phyloP scores from a whole-genome alignment of 1,284 basidiomycete genomes.

The Ganoderma boninense region DNA sequence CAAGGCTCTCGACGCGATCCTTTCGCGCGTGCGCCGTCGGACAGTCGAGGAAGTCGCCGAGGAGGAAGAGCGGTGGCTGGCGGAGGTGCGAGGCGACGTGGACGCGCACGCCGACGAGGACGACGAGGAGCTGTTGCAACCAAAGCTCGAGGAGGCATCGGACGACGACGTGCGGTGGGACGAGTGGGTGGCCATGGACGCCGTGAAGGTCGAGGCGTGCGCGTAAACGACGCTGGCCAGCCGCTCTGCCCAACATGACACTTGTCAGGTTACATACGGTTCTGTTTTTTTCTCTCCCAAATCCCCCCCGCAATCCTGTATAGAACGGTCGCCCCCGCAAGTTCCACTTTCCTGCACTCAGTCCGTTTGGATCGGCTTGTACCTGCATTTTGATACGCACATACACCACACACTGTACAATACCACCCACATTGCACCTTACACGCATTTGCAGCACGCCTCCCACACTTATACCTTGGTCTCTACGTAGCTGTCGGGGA shows the following conservation, averaged over 20 bases:
- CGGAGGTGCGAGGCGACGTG: slow-evolving; percentile 19
- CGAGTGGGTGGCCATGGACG: slow-evolving; percentile 39
- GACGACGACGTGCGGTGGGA: slow-evolving; percentile 41
- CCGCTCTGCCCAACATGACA: slow-evolving; percentile 7
- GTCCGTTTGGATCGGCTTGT: slow-evolving; percentile 21
- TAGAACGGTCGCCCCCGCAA: background rate
- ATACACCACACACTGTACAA: slow-evolving; percentile 31
- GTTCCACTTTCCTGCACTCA: background rate
- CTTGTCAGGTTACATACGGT: slow-evolving; percentile 4
- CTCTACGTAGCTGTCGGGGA: slow-evolving; percentile 4
- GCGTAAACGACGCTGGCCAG: slow-evolving; percentile 4
- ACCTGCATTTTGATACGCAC: slow-evolving; percentile 1
- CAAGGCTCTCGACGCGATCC: slow-evolving; percentile 80
- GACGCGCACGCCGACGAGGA: slow-evolving; percentile 21
- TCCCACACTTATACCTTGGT: slow-evolving; percentile 4
- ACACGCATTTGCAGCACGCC: background rate
- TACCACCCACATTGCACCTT: slow-evolving; percentile 21
- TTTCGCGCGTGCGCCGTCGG: slow-evolving; percentile 77
- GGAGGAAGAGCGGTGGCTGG: slow-evolving; percentile 29
- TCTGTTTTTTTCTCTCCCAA: background rate
- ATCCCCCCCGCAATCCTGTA: background rate
- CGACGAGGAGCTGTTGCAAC: slow-evolving; percentile 29
- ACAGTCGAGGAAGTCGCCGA: slow-evolving; percentile 55
- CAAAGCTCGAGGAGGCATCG: slow-evolving; percentile 20
- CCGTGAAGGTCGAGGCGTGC: slow-evolving; percentile 22